Evolutionary conservation across 768 basidiomycete species (phyloP).

Genomic region (Clitopilus passeckerianus): DNA sequence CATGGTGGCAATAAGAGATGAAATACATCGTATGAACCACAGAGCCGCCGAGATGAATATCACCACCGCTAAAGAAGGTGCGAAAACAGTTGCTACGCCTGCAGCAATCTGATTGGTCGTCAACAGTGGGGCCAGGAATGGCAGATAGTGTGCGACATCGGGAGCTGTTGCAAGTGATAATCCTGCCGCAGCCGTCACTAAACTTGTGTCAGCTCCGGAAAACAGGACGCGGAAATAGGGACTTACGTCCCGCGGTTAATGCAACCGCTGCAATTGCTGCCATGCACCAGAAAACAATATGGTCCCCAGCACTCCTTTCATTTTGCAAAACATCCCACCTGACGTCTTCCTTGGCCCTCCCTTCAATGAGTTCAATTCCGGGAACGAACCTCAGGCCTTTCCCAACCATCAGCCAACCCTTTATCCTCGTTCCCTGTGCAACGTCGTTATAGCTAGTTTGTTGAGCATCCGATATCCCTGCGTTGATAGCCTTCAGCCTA

Average conservation of each 20-base stretch:
- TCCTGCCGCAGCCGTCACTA: slow-evolving; percentile 70
- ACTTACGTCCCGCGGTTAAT: slow-evolving; percentile 60
- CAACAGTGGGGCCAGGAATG: slow-evolving; percentile 55
- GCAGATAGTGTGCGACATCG: slow-evolving; percentile 65
- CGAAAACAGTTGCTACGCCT: slow-evolving; percentile 64
- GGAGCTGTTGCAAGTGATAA: slow-evolving; percentile 67
- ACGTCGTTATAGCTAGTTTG: slow-evolving; percentile 65
- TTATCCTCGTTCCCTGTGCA: slow-evolving; percentile 61
- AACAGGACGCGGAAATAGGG: neutral
- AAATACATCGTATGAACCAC: slow-evolving; percentile 52
- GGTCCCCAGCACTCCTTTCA: slow-evolving; percentile 41
- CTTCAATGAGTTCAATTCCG: slow-evolving; percentile 67
- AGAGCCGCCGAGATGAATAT: slow-evolving; percentile 56
- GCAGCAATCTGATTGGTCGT: slow-evolving; percentile 44
- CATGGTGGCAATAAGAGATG: neutral
- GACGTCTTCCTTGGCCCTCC: slow-evolving; percentile 78
- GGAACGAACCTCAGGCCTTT: slow-evolving; percentile 59
- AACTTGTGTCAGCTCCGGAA: slow-evolving; percentile 2
- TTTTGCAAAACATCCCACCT: slow-evolving; percentile 74
- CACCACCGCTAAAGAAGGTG: slow-evolving; percentile 57
- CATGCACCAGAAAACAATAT: slow-evolving; percentile 52
- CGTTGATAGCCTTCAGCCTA: slow-evolving; percentile 66
- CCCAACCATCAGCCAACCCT: slow-evolving; percentile 78
- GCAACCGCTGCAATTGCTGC: slow-evolving; percentile 43
- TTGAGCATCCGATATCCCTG: slow-evolving; percentile 68